Evolutionary conservation across 1,284 basidiomycete species (phyloP), one percentile per base, ranked within the genome.

Genomic region (Ustilago curta): DNA sequence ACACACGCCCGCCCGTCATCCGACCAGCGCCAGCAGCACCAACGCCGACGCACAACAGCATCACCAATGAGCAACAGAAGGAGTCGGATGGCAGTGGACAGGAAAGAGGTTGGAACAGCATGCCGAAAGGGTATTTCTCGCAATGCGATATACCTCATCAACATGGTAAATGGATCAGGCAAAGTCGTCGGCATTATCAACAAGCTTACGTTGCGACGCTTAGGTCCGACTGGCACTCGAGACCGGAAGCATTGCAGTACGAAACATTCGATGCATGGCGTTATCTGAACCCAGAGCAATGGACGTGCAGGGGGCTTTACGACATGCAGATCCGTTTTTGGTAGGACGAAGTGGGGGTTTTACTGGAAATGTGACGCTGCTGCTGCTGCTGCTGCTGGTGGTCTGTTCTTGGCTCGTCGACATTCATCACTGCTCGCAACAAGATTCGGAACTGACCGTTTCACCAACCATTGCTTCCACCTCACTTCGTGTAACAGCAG

Each of bases 371-470:
- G n/a, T n/a, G n/a, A n/a, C n/a, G n/a, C n/a, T n/a, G n/a, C n/a
- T n/a, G n/a, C n/a, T n/a, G n/a, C n/a, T 11, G 5, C 35, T 35
- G 32, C 32, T 37, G 49, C 49, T 35, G 32, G 32, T 39, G 11
- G 21, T 32, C n/a, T 32, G 3, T 21, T 4, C 21, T 23, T 9
- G 32, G 27, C 31, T 27, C 14, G 27, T 27, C 16, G 37, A 52
- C 35, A 48, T 48, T 29, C 21, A 23, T 25, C 51, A 52, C 16
- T 2, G 19, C 21, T 32, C 25, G 5, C n/a, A 25, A 23, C 54
- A 32, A 37, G 43, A 59, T 14, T 29, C 23, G 37, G 23, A 31
- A 62, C 59, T 65, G 19, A 64, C 61, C 27, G n/a, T 19, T 12
- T 39, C 8, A 19, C 14, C 6, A 8, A 27, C 27, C 19, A n/a